Base-by-base conservation (phyloP, 2,329 filamentous ascomycete species). In the Alternaria solani region DNA sequence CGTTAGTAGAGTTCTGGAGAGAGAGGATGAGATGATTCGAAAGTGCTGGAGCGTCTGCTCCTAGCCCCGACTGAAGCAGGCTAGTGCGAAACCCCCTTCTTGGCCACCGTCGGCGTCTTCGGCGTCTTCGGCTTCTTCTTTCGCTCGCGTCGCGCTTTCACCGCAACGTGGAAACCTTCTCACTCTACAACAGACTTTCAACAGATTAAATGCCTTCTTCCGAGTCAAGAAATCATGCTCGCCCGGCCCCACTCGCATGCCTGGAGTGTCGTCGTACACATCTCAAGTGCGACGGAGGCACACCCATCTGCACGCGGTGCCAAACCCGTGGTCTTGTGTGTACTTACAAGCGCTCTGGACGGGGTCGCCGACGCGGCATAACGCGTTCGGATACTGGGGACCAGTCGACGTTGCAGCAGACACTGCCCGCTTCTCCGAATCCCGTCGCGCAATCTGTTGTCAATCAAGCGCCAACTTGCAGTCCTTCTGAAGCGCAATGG, bases 231-330 rank as follows among this genome's bases (percentile, higher is more conserved):
- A 25, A 48, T 20, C 28, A 46, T 32, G 43, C 55, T 30, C 62
- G 66, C 11, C 66, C 69, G n/a, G 57, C 70, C 41, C 59, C 71
- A 18, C 51, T 72, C 23, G 83, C 83, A n/a, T 85, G 83, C 63
- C 73, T 83, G 18, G 77, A 80, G 39, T 84, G 83, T 59, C 79
- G 83, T 23, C 77, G 74, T 4, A 74, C 80, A 9, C 83, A 85
- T 64, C 69, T 84, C 41, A 83, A 82, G 62, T 85, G 83, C 63
- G 81, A 84, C 62, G 82, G 78, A 14, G 74, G 72, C n/a, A 74
- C 76, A 25, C 83, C 82, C 5, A 43, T 46, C 3, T 74, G 73
- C n/a, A 82, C 81, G n/a, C 75, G 82, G 12, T 85, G 83, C 61
- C 44, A 61, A 5, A 65, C 72, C 6, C 75, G 79, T 26, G 71